A percentile compares a stretch with the other conserved stretches of the same genome.
These are phyloP conservation scores for Botrytis cinerea DNA, from an alignment of 2,329 filamentous ascomycete genomes.

Conservation along the genomic window DNA sequence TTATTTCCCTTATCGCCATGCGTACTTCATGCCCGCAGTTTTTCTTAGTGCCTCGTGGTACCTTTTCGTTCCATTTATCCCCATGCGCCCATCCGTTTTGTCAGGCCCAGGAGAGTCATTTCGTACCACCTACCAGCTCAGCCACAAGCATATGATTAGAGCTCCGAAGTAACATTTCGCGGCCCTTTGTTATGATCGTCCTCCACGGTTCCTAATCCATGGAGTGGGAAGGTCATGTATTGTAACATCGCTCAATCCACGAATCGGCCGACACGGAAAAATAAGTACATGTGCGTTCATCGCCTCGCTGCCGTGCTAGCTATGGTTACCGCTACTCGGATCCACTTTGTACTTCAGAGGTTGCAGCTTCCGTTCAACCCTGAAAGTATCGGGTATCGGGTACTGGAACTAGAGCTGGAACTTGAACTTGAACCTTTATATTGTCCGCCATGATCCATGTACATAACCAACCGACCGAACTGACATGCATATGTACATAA, in stretches of 20 bases:
- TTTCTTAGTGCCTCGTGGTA: neutral
- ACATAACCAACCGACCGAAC: neutral
- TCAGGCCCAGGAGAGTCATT: neutral
- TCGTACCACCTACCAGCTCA: neutral
- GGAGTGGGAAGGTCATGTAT: neutral
- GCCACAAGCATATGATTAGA: neutral
- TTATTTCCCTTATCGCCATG: constrained; percentile 4
- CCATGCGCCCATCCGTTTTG: neutral
- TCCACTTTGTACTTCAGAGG: neutral
- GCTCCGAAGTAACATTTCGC: neutral
- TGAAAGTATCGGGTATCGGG: no score
- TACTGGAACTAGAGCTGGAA: neutral
- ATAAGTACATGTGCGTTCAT: neutral
- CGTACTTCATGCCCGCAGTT: neutral
- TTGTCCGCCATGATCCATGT: neutral
- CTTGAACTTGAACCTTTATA: neutral
- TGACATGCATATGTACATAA: neutral
- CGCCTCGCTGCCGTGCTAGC: neutral
- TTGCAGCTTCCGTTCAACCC: neutral
- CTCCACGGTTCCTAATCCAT: neutral
- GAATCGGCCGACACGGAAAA: neutral
- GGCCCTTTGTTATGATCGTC: neutral
- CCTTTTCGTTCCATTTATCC: neutral
- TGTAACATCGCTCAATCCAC: neutral
- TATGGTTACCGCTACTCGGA: neutral